Evolutionary conservation across 2,329 filamentous ascomycete species (phyloP).

Genomic region (Exserohilum rostratum): DNA sequence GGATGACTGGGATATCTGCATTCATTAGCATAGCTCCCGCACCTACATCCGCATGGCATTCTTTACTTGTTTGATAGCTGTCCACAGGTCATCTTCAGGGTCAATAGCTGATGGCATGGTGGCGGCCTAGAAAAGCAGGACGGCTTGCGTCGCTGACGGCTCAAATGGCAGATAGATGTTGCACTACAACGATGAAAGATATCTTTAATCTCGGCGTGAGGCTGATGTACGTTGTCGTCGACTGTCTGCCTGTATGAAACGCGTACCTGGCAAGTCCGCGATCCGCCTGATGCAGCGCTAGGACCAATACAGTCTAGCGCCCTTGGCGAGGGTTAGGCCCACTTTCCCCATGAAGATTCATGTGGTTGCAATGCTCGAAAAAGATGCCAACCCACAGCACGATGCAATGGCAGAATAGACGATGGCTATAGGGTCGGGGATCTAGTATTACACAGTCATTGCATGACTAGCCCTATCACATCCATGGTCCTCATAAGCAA

Average conservation of each 20-base stretch:
- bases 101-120: slow-evolving; percentile 49
- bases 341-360: slow-evolving; percentile 23
- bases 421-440: too few species aligned
- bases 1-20: slow-evolving; percentile 87
- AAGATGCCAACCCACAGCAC: neutral
- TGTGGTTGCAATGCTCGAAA: slow-evolving; percentile 5
- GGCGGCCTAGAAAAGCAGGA: slow-evolving; percentile 12
- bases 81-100: slow-evolving; percentile 55
- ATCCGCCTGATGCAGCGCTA: slow-evolving; percentile 8
- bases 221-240: slow-evolving; percentile 17
- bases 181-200: neutral
- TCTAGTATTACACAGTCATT: too few species aligned
- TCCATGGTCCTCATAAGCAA: neutral
- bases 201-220: slow-evolving; percentile 1
- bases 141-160: neutral
- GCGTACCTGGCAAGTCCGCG: slow-evolving; percentile 21
- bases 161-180: neutral
- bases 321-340: slow-evolving; percentile 15
- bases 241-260: slow-evolving; percentile 20
- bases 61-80: slow-evolving; percentile 58
- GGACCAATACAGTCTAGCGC: neutral
- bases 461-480: too few species aligned
- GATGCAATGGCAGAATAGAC: neutral
- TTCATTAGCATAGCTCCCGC: slow-evolving; percentile 8
- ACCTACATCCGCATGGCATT: neutral